These are phyloP conservation scores for Leccinum aurantiacum DNA, from an alignment of 768 basidiomycete genomes.

Conservation along the genomic window DNA sequence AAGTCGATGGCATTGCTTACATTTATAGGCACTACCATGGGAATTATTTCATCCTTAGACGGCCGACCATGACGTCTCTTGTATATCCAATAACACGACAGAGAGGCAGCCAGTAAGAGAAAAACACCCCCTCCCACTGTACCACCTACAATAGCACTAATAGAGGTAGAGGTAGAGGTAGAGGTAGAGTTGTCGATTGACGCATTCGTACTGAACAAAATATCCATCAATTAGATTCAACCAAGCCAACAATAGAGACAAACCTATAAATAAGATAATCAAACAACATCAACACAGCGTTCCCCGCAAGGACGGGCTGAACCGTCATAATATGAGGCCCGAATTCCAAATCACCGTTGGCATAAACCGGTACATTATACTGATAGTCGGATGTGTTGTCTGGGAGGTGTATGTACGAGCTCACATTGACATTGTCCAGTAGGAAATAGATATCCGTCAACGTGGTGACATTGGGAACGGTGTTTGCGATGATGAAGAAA, in stretches of 20 bases:
- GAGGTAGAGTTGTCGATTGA: neutral
- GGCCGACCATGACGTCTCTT: neutral
- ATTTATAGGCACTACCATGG: neutral
- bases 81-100: neutral
- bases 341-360: constrained; percentile 3
- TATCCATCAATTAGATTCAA: neutral
- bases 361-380: constrained; percentile 18
- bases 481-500: constrained; percentile 22
- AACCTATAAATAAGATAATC: constrained; percentile 23
- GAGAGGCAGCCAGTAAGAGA: neutral
- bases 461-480: neutral
- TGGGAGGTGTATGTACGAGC: constrained; percentile 5
- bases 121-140: neutral
- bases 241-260: neutral
- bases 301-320: constrained; percentile 1
- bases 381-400: constrained; percentile 2
- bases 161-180: neutral
- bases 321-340: constrained; percentile 14
- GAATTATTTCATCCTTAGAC: neutral
- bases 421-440: constrained; percentile 1
- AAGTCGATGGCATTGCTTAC: neutral
- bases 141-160: constrained; percentile 10
- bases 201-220: constrained; percentile 5
- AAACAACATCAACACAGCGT: constrained; percentile 12
- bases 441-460: constrained; percentile 7